Conservation (phyloP, 2,329 filamentous ascomycete species). For the Byssothecium circinans region DNA sequence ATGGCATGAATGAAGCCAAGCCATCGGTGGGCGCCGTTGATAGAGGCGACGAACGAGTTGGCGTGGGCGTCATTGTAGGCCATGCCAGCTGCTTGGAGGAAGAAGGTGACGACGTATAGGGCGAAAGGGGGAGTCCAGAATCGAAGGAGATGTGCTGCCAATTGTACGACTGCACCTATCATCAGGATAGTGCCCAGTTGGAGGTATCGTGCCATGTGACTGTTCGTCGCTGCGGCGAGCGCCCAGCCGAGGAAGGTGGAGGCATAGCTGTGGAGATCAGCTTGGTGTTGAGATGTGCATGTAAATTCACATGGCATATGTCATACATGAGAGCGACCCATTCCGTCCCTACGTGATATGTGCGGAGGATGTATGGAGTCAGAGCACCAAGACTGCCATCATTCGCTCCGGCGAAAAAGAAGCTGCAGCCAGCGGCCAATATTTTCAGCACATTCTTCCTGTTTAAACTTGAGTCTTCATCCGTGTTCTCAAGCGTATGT, state of each 20-base stretch:
- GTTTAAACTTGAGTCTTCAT: constrained; percentile 8
- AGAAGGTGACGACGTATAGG: constrained; percentile 61
- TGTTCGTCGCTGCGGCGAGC: constrained; percentile 59
- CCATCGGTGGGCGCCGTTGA: constrained; percentile 60
- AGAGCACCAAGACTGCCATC: constrained; percentile 66
- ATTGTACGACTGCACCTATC: constrained; percentile 59
- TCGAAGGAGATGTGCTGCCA: constrained; percentile 57
- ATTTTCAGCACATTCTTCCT: constrained; percentile 49
- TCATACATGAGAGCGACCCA: constrained; percentile 50
- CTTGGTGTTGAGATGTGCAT: neutral
- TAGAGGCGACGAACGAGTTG: constrained; percentile 61
- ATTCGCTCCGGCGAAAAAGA: constrained; percentile 67
- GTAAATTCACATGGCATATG: no score
- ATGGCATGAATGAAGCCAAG: constrained; percentile 66
- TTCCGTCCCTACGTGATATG: constrained; percentile 57
- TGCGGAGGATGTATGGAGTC: constrained; percentile 63
- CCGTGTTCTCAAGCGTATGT: neutral
- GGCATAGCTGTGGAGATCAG: constrained; percentile 45
- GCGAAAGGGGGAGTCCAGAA: constrained; percentile 61
- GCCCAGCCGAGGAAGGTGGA: constrained; percentile 64
- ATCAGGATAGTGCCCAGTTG: constrained; percentile 60
- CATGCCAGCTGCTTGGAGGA: constrained; percentile 60
- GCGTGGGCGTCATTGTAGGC: constrained; percentile 66
- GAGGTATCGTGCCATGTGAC: constrained; percentile 55
- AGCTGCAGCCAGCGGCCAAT: constrained; percentile 55